Percentiles rank a stretch among this genome's conserved stretches.
Evolutionary conservation across 371 early-diverging fungal genomes (phyloP).

Genomic region (Mortierella sp.): DNA sequence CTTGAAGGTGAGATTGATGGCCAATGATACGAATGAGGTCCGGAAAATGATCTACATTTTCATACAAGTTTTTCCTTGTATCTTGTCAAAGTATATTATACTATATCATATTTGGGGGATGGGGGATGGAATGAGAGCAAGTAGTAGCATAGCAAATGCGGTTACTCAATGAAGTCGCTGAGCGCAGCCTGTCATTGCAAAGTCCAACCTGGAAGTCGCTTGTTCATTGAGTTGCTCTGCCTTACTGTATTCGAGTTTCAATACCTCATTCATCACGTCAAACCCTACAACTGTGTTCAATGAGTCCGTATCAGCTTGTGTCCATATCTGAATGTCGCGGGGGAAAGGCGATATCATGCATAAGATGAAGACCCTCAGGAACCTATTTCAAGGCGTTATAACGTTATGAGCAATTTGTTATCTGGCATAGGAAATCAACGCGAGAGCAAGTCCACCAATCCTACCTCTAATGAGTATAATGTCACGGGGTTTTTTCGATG

Average conservation of each 20-base stretch:
- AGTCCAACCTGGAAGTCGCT: background rate
- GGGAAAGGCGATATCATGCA: slow-evolving; percentile 39
- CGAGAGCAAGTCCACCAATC: background rate
- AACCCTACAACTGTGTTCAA: slow-evolving; percentile 26
- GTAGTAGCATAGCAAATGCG: background rate
- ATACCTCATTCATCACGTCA: slow-evolving; percentile 19
- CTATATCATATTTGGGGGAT: background rate
- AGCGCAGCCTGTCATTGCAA: slow-evolving; percentile 11
- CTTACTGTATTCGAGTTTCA: slow-evolving; percentile 29
- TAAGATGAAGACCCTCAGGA: slow-evolving; percentile 18
- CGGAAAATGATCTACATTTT: too few relatives aligned
- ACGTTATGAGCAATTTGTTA: background rate
- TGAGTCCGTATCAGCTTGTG: slow-evolving; percentile 20
- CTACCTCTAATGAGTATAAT: slow-evolving; percentile 15
- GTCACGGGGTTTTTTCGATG: background rate
- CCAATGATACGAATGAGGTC: too few relatives aligned
- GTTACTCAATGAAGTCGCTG: slow-evolving; percentile 11
- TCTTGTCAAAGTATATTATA: background rate
- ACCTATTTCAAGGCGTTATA: slow-evolving; percentile 10
- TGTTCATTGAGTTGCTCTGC: slow-evolving; percentile 7
- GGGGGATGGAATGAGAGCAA: background rate
- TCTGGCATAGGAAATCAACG: background rate
- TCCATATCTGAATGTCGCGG: slow-evolving; percentile 30
- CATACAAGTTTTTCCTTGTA: too few relatives aligned
- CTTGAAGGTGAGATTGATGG: too few relatives aligned